Percentiles rank a stretch among this genome's conserved stretches.
Conservation (phyloP, 2,329 filamentous ascomycete species). For the Chrysoporthe cubensis region DNA sequence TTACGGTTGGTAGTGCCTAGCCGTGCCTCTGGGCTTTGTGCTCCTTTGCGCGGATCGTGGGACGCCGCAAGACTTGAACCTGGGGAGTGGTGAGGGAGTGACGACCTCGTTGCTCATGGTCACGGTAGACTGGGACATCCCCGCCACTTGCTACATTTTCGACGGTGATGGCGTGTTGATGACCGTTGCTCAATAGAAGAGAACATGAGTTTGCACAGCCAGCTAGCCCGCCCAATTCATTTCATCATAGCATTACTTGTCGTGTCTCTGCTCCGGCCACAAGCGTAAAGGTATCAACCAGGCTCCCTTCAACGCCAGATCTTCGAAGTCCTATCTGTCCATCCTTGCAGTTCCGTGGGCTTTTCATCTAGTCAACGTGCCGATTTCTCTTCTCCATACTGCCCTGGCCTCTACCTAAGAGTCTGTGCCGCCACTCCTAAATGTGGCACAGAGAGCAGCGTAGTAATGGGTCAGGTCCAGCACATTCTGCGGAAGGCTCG, state of each 20-base stretch:
- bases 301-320: slow-evolving; percentile 8
- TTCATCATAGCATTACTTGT: slow-evolving; percentile 15
- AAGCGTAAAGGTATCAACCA: slow-evolving; percentile 20
- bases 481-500: slow-evolving; percentile 88
- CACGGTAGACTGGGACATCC: background rate
- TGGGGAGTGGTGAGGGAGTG: too few species aligned
- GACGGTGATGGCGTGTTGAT: background rate
- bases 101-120: background rate
- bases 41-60: background rate
- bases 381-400: background rate
- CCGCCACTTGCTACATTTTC: background rate
- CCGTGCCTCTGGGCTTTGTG: background rate
- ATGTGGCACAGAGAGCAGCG: slow-evolving; percentile 89
- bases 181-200: background rate
- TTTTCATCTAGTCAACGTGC: background rate
- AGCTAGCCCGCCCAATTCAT: background rate
- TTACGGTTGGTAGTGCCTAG: background rate
- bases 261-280: background rate
- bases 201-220: background rate
- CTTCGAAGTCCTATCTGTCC: background rate
- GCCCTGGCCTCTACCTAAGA: slow-evolving; percentile 53
- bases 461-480: slow-evolving; percentile 96
- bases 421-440: slow-evolving; percentile 91
- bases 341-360: background rate
- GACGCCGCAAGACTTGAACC: too few species aligned